Evolutionary conservation across 2,329 filamentous ascomycete species (phyloP).

Genomic region (Colletotrichum sansevieriae): DNA sequence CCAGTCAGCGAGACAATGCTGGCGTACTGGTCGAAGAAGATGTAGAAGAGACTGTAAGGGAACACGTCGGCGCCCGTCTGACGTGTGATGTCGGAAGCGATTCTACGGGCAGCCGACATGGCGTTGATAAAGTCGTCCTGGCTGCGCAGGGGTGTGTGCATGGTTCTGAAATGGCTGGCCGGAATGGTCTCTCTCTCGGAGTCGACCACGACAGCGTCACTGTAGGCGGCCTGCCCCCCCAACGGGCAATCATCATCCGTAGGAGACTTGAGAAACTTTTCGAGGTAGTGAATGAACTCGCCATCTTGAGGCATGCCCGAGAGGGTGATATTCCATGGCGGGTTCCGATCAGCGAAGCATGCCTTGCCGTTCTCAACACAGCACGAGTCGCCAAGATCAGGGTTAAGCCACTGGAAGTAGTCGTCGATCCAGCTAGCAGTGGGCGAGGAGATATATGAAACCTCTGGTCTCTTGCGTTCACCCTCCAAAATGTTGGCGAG

Average conservation of each 20-base stretch:
- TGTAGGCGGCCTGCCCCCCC: constrained; percentile 89
- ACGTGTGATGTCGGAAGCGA: constrained; percentile 80
- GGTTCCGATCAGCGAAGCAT: constrained; percentile 84
- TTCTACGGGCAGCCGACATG: constrained; percentile 89
- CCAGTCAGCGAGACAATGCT: constrained; percentile 85
- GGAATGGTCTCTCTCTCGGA: constrained; percentile 74
- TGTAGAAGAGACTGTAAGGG: constrained; percentile 97
- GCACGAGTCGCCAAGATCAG: constrained; percentile 78
- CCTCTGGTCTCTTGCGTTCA: constrained; percentile 88
- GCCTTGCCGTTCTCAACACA: constrained; percentile 78
- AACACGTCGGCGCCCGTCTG: constrained; percentile 86
- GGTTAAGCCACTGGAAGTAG: constrained; percentile 90
- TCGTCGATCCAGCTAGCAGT: constrained; percentile 97
- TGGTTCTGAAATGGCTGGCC: constrained; percentile 92
- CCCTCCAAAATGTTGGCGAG: constrained; percentile 92
- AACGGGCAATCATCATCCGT: constrained; percentile 88
- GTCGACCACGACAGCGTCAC: constrained; percentile 85
- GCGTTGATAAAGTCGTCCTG: constrained; percentile 95
- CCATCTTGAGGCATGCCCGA: constrained; percentile 90
- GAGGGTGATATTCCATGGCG: constrained; percentile 90
- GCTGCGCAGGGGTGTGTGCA: constrained; percentile 86
- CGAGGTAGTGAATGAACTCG: constrained; percentile 90
- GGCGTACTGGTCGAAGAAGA: constrained; percentile 98
- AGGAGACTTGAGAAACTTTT: constrained; percentile 84
- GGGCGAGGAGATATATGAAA: constrained; percentile 89